Percentiles rank a stretch among this genome's conserved stretches.
Evolutionary conservation across 2,329 filamentous ascomycete species (phyloP).

Genomic region (Magnaporthales sp.): DNA sequence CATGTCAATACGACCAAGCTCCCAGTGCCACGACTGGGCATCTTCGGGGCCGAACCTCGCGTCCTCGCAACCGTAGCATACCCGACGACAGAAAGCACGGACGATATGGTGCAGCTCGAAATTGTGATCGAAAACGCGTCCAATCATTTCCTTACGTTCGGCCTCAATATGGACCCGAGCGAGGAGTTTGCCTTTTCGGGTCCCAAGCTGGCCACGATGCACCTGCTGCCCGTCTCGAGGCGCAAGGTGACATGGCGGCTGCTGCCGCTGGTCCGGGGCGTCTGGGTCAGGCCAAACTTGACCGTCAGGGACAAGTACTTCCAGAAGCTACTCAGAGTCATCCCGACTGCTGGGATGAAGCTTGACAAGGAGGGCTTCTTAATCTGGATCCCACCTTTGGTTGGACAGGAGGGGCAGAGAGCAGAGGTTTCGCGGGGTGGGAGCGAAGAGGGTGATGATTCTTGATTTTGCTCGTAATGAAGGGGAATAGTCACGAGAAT

Average conservation of each 20-base stretch:
- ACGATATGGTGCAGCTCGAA: slow-evolving; percentile 15
- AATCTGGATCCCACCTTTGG: slow-evolving; percentile 49
- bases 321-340: slow-evolving; percentile 77
- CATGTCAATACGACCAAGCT: slow-evolving; percentile 56
- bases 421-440: slow-evolving; percentile 7
- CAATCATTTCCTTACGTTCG: slow-evolving; percentile 89
- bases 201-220: slow-evolving; percentile 69
- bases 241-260: slow-evolving; percentile 66
- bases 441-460: background rate
- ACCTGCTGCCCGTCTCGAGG: slow-evolving; percentile 74
- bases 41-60: slow-evolving; percentile 78
- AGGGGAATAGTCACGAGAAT: background rate
- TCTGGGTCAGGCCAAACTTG: slow-evolving; percentile 64
- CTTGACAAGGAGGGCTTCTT: slow-evolving; percentile 63
- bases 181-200: slow-evolving; percentile 92
- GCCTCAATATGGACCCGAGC: slow-evolving; percentile 81
- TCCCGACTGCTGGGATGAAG: slow-evolving; percentile 64
- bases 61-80: slow-evolving; percentile 58
- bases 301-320: slow-evolving; percentile 86
- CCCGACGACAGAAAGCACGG: slow-evolving; percentile 11
- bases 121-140: slow-evolving; percentile 86
- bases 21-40: slow-evolving; percentile 68
- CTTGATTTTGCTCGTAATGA: background rate
- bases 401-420: slow-evolving; percentile 14
- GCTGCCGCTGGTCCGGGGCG: slow-evolving; percentile 54